Percentiles rank a stretch among this genome's conserved stretches.
phyloP scores from a whole-genome alignment of 768 basidiomycete species.

The Phallus indusiatus region DNA sequence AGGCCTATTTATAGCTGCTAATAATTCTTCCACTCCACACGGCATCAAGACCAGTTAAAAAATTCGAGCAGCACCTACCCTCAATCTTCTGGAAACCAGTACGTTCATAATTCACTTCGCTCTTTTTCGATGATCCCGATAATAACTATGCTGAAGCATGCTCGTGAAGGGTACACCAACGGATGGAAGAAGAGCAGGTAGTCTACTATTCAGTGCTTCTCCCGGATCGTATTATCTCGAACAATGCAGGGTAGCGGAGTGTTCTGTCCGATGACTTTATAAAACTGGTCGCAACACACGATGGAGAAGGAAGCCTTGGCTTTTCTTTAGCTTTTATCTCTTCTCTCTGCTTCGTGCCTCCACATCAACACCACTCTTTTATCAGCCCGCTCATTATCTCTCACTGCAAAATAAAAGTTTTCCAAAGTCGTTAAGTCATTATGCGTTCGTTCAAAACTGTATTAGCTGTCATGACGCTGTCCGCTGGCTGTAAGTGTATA shows the following conservation, averaged over 20 bases:
- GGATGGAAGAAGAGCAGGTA: not conserved
- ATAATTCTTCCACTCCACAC: too few relatives aligned
- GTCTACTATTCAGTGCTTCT: not conserved
- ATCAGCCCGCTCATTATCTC: not conserved
- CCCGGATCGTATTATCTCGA: not conserved
- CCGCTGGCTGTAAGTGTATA: not conserved
- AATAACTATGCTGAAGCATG: too few relatives aligned
- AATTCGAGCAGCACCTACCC: too few relatives aligned
- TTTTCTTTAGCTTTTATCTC: too few relatives aligned
- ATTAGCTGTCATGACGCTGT: not conserved
- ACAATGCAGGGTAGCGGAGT: not conserved
- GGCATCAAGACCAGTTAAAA: too few relatives aligned
- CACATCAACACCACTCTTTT: not conserved
- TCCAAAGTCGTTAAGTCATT: not conserved
- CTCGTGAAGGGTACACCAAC: not conserved
- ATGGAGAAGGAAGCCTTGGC: not conserved
- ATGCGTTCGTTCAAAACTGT: not conserved
- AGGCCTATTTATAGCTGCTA: too few relatives aligned
- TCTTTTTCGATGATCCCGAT: too few relatives aligned
- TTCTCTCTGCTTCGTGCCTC: not conserved
- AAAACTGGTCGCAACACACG: not conserved
- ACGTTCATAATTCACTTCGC: too few relatives aligned
- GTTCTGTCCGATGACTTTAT: not conserved
- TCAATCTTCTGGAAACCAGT: too few relatives aligned
- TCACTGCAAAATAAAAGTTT: not conserved